Conservation (phyloP, 805 yeast species). For the Blastobotrys americana region DNA sequence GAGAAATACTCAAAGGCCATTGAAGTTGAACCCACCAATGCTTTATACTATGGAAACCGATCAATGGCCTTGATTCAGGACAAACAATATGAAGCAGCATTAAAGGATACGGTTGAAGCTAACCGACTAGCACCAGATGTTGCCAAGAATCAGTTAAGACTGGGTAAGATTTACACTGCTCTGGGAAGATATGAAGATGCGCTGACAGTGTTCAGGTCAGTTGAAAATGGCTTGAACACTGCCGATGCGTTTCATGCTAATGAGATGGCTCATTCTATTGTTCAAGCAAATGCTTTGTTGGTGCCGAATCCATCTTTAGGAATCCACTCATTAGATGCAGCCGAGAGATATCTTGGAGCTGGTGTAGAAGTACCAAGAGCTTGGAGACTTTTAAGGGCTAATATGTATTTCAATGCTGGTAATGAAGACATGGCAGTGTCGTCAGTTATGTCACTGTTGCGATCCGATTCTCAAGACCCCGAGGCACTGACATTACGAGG, state of each 20-base stretch:
- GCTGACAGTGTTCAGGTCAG: slow-evolving; percentile 21
- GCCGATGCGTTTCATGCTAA: slow-evolving; percentile 24
- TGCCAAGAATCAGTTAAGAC: slow-evolving; percentile 30
- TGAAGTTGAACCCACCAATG: slow-evolving; percentile 30
- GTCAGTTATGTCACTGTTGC: slow-evolving; percentile 30
- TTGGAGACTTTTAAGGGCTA: slow-evolving; percentile 31
- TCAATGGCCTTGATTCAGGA: slow-evolving; percentile 34
- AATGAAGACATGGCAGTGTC: slow-evolving; percentile 33
- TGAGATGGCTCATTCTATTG: slow-evolving; percentile 33
- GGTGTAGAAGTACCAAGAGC: slow-evolving; percentile 29
- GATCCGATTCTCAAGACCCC: slow-evolving; percentile 32
- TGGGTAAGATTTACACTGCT: slow-evolving; percentile 31
- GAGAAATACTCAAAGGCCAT: slow-evolving; percentile 32
- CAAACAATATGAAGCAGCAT: slow-evolving; percentile 29
- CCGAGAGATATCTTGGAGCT: slow-evolving; percentile 31
- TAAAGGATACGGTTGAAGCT: slow-evolving; percentile 30
- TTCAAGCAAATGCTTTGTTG: slow-evolving; percentile 28
- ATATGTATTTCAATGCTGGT: slow-evolving; percentile 24
- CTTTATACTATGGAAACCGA: slow-evolving; percentile 34
- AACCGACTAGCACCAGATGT: slow-evolving; percentile 27
- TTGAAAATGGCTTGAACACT: slow-evolving; percentile 19
- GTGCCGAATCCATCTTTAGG: slow-evolving; percentile 26
- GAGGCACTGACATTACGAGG: slow-evolving; percentile 36
- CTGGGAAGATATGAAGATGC: slow-evolving; percentile 33
- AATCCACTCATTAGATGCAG: slow-evolving; percentile 31